A percentile compares a stretch with the other conserved stretches of the same genome.
Conservation (phyloP, 2,329 filamentous ascomycete genomes). For the Microthyrium microscopicum region DNA sequence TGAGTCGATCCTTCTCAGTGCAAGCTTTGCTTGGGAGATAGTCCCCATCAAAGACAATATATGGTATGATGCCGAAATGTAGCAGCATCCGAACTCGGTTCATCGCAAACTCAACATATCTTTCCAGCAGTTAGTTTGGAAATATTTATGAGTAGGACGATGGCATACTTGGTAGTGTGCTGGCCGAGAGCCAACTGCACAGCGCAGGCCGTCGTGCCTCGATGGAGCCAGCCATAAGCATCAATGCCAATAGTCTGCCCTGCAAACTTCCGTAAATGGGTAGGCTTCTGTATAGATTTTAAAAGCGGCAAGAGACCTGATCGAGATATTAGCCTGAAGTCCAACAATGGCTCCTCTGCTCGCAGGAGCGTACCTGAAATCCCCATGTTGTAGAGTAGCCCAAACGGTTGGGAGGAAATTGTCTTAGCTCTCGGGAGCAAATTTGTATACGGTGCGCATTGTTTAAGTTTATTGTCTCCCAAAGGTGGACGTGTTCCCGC, state of each 20-base stretch:
- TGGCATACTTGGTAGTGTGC: constrained; percentile 61
- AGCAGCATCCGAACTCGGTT: constrained; percentile 84
- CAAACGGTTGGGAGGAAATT: no score
- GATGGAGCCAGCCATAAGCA: constrained; percentile 95
- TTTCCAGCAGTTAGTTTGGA: constrained; percentile 20
- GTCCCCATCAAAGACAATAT: constrained; percentile 91
- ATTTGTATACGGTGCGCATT: no score
- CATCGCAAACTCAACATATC: constrained; percentile 81
- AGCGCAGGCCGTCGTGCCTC: constrained; percentile 78
- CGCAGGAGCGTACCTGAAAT: no score
- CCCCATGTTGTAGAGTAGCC: no score
- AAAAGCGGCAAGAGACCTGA: constrained; percentile 78
- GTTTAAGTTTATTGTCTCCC: no score
- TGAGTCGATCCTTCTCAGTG: constrained; percentile 65
- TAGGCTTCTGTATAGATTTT: constrained; percentile 89
- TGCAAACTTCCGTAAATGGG: constrained; percentile 67
- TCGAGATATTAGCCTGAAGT: no score
- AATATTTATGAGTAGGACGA: constrained; percentile 10
- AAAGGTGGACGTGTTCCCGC: no score
- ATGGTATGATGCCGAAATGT: constrained; percentile 87
- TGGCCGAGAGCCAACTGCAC: constrained; percentile 79
- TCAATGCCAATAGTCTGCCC: constrained; percentile 90
- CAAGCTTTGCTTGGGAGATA: constrained; percentile 82
- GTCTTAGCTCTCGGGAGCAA: no score
- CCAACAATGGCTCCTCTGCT: no score